Percentiles rank a stretch among this genome's conserved stretches.
phyloP scores from a whole-genome alignment of 768 basidiomycete genomes.

The Lanmaoa pseudosensibilis region DNA sequence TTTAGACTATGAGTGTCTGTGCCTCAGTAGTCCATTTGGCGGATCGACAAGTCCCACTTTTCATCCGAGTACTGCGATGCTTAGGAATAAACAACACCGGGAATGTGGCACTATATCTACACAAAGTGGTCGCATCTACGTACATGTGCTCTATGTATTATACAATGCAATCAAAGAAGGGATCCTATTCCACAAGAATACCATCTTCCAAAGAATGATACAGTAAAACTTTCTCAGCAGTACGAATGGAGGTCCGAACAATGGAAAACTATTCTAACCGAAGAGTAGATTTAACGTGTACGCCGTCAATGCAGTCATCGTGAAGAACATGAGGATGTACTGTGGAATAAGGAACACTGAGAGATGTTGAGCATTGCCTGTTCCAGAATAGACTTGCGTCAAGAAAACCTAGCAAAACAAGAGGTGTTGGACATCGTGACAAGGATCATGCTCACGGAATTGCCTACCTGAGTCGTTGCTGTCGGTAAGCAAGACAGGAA shows the following conservation, averaged over 20 bases:
- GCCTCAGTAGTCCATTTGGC: too few species aligned
- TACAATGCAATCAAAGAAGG: neutral
- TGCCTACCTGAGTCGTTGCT: conserved; percentile 53
- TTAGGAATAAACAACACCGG: too few species aligned
- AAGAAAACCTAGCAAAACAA: conserved; percentile 48
- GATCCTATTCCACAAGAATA: neutral
- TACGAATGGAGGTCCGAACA: neutral
- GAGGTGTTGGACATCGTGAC: neutral
- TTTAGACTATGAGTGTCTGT: too few species aligned
- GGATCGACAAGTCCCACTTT: too few species aligned
- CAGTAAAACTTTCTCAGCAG: neutral
- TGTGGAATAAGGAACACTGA: conserved; percentile 64
- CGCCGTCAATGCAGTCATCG: conserved; percentile 39
- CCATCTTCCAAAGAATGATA: neutral
- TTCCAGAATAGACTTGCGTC: conserved; percentile 66
- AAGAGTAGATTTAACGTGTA: conserved; percentile 40
- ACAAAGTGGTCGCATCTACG: too few species aligned
- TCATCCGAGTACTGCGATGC: too few species aligned
- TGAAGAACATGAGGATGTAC: conserved; percentile 41
- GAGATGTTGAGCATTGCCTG: conserved; percentile 61
- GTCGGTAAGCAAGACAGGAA: conserved; percentile 63
- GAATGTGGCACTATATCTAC: too few species aligned
- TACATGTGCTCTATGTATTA: neutral
- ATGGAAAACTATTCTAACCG: conserved; percentile 12
- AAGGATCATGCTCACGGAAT: neutral